Conservation (phyloP, 139 green algal genomes). For the Raphidocelis subcapitata region DNA sequence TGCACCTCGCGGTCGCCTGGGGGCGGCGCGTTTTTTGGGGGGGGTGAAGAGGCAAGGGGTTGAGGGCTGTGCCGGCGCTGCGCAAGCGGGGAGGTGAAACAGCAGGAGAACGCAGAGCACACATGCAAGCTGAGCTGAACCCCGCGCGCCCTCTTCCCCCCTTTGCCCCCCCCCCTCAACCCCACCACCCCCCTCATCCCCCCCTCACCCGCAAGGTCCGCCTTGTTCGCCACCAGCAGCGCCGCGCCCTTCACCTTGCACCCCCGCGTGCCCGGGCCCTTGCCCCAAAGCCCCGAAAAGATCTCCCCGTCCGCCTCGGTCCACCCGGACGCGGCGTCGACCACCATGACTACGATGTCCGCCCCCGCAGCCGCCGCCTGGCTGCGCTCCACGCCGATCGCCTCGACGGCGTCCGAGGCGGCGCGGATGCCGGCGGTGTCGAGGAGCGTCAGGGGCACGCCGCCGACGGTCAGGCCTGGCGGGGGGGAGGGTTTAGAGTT, state of each 20-base stretch:
- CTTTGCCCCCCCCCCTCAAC: too few relatives aligned
- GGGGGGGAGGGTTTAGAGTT: too few relatives aligned
- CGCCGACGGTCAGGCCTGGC: conserved; percentile 61
- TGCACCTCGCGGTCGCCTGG: conserved; percentile 21
- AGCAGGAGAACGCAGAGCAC: too few relatives aligned
- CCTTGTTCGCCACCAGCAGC: conserved; percentile 92
- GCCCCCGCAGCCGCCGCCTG: conserved; percentile 69
- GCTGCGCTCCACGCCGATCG: conserved; percentile 74
- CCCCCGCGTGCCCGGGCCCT: conserved; percentile 24
- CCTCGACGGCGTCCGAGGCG: conserved; percentile 78
- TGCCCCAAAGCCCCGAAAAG: conserved; percentile 50
- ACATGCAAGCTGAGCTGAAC: too few relatives aligned
- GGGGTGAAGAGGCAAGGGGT: too few relatives aligned
- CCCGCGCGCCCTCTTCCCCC: too few relatives aligned
- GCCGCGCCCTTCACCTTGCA: conserved; percentile 44
- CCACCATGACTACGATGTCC: conserved; percentile 85
- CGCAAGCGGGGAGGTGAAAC: too few relatives aligned
- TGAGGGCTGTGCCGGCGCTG: too few relatives aligned
- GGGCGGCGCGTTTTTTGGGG: neutral
- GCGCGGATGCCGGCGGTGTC: conserved; percentile 93
- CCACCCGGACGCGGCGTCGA: conserved; percentile 56
- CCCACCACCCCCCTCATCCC: too few relatives aligned
- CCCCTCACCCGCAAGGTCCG: conserved; percentile 58
- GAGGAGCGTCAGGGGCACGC: conserved; percentile 89
- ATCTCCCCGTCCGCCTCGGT: conserved; percentile 67